These are phyloP conservation scores for Fusarium oxysporum DNA, from an alignment of 2,329 filamentous ascomycete species.

Conservation along the genomic window DNA sequence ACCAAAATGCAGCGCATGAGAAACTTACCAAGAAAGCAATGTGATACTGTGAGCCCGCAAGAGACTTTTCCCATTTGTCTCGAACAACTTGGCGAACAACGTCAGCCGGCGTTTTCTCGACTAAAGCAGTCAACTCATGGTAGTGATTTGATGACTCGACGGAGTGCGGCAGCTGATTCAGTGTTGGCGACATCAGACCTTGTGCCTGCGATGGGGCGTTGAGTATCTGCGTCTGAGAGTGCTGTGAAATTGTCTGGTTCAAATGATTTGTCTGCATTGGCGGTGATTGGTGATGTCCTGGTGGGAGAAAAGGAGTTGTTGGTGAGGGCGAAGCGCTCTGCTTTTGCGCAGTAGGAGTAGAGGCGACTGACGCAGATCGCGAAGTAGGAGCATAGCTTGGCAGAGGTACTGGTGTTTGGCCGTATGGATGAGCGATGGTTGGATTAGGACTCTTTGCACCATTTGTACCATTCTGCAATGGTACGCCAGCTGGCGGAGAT, in stretches of 20 bases:
- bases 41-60: constrained; percentile 65
- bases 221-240: neutral
- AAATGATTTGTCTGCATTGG: constrained; percentile 6
- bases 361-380: constrained; percentile 11
- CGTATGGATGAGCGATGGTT: neutral
- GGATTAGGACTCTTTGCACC: constrained; percentile 11
- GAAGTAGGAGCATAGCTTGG: constrained; percentile 20
- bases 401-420: constrained; percentile 20
- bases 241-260: constrained; percentile 3
- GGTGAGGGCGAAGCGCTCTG: constrained; percentile 1
- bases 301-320: constrained; percentile 8
- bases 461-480: constrained; percentile 13
- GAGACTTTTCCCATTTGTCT: constrained; percentile 63
- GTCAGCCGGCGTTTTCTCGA: constrained; percentile 56
- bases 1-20: neutral
- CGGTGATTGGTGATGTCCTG: constrained; percentile 18
- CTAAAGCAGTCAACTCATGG: constrained; percentile 38
- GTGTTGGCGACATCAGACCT: neutral
- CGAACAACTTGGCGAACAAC: constrained; percentile 62
- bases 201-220: neutral
- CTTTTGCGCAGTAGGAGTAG: neutral
- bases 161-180: constrained; percentile 18
- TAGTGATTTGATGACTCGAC: constrained; percentile 46
- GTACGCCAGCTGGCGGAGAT: neutral
- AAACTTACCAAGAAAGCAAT: constrained; percentile 63